Conservation (phyloP, 495 filamentous ascomycete species). For the Usnea hakonensis region DNA sequence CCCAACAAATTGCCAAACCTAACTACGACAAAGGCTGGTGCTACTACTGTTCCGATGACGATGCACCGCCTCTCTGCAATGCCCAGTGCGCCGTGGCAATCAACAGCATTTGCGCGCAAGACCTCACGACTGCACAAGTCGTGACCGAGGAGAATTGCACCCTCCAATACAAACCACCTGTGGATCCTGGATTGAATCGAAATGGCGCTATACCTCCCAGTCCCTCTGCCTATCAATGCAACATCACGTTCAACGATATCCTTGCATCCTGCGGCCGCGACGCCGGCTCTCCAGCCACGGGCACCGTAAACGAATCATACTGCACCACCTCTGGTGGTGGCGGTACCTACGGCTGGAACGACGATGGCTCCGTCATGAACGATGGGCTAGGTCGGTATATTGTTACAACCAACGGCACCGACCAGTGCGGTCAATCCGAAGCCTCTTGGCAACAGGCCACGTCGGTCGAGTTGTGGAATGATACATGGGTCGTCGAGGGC, state of each 20-base stretch:
- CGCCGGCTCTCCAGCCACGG: neutral
- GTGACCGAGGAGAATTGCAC: conserved; percentile 12
- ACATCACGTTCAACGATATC: neutral
- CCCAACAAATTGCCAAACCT: neutral
- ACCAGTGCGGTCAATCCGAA: conserved; percentile 16
- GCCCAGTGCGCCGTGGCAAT: conserved; percentile 9
- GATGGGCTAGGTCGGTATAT: conserved; percentile 7
- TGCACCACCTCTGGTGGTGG: conserved; percentile 18
- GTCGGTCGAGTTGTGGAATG: neutral
- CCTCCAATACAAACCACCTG: conserved; percentile 12
- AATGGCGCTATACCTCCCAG: neutral
- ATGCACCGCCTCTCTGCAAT: conserved; percentile 13
- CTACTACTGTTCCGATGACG: conserved; percentile 15
- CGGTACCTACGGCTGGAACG: conserved; percentile 16
- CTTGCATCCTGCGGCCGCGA: conserved; percentile 10
- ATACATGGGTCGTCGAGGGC: neutral
- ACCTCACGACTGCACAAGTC: neutral
- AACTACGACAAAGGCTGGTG: conserved; percentile 11
- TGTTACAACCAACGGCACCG: conserved; percentile 8
- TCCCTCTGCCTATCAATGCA: neutral
- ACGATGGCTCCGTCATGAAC: conserved; percentile 16
- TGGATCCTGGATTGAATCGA: neutral
- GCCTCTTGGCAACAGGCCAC: conserved; percentile 5
- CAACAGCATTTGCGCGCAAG: conserved; percentile 1
- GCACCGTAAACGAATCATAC: conserved; percentile 1